A percentile compares a stretch with the other conserved stretches of the same genome.
phyloP scores from a whole-genome alignment of 2,329 filamentous ascomycete genomes.

The Amylocarpus encephaloides region DNA sequence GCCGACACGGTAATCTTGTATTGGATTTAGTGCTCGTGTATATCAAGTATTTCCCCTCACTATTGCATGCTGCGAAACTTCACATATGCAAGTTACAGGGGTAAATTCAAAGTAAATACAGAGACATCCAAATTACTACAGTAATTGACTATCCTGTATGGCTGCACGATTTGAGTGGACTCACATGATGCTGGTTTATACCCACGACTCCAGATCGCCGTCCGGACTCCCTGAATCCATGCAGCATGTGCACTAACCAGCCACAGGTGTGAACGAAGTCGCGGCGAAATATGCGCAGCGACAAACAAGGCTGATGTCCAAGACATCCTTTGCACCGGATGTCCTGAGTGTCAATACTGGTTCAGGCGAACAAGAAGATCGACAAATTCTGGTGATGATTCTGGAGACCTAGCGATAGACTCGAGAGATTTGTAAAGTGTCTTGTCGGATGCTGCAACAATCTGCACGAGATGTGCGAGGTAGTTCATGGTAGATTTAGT shows the following conservation, averaged over 20 bases:
- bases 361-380: slow-evolving; percentile 24
- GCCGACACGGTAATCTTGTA: too few relatives aligned
- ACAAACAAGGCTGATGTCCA: too few relatives aligned
- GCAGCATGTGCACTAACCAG: too few relatives aligned
- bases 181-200: background rate
- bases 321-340: too few relatives aligned
- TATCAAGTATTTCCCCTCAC: too few relatives aligned
- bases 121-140: background rate
- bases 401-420: slow-evolving; percentile 20
- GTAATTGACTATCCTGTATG: background rate
- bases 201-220: background rate
- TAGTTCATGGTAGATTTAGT: slow-evolving; percentile 24
- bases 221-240: too few relatives aligned
- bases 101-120: too few relatives aligned
- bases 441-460: slow-evolving; percentile 22
- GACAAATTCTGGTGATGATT: slow-evolving; percentile 26
- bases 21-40: too few relatives aligned
- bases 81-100: too few relatives aligned
- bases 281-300: too few relatives aligned
- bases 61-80: too few relatives aligned
- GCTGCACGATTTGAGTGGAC: background rate
- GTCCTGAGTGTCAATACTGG: slow-evolving; percentile 4
- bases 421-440: slow-evolving; percentile 27
- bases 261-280: too few relatives aligned
- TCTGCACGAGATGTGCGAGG: slow-evolving; percentile 23